Evolutionary conservation across 805 yeast species (phyloP), one percentile per base, ranked within the genome.

Genomic region (Metschnikowia reukaufii): DNA sequence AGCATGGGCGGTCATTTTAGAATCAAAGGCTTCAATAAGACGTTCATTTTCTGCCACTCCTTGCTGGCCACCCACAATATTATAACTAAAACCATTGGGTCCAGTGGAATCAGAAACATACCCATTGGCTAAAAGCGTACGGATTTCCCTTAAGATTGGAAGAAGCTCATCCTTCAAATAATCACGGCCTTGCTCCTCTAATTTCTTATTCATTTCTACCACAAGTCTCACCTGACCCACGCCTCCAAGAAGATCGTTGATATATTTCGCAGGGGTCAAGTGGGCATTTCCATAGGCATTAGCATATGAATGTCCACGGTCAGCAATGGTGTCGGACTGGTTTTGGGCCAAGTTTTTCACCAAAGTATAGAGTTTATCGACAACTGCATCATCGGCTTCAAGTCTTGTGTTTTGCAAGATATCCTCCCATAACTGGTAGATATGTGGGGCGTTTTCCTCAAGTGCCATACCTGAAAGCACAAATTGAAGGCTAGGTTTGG

Each of bases 241-340:
- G n/a, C 98, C 98, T 30, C 76, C 67, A 13, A 90, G 64, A 8
- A 70, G 59, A 58, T 92, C 95, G 44, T 73, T 73, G 16, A 90
- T 73, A 4, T 81, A 74, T 44, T 80, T 81, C 16, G 82, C 73
- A 1, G 78, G 68, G 1, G 89, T 81, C 3, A 89, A 65, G 23
- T 78, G 75, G 0, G 96, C 77, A 19, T 80, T 72, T 2, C 96
- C 83, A 57, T 72, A 78, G 4, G 82, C 73, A 55, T 82, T 77
- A 2, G 98, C 96, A 66, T 78, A 91, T 1, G 84, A 70, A 61
- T 94, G 97, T 0, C 99, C 99, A 46, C 86, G 73, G 47, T 91
- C 94, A 8, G 96, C 91, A 42, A 94, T 81, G 6, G 78, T 73
- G 58, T 91, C 83, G 47, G 88, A 71, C 59, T 88, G 87, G 56